These are phyloP conservation scores for Penicillium parvum DNA, from an alignment of 495 filamentous ascomycete species.

Conservation along the genomic window DNA sequence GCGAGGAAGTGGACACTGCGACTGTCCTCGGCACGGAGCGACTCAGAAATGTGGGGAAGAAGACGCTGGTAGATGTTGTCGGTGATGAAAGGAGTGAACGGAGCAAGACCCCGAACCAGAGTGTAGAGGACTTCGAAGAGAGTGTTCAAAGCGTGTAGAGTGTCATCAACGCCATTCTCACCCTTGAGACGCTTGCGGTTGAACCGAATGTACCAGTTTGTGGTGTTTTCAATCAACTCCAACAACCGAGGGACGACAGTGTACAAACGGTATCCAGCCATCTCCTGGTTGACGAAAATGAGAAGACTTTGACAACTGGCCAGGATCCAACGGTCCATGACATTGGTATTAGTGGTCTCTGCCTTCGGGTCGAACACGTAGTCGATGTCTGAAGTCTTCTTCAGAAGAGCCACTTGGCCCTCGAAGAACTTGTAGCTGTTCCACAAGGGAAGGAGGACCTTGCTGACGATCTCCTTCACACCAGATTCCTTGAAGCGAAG, in stretches of 20 bases:
- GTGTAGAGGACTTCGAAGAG: conserved; percentile 97
- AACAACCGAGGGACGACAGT: conserved; percentile 91
- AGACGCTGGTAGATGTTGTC: conserved; percentile 90
- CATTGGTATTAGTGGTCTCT: conserved; percentile 73
- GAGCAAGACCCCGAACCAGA: conserved; percentile 77
- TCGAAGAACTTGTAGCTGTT: conserved; percentile 98
- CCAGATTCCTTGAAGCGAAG: conserved; percentile 88
- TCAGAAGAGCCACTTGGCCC: conserved; percentile 86
- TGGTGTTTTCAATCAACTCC: conserved; percentile 86
- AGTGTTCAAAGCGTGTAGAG: conserved; percentile 85
- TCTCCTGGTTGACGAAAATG: conserved; percentile 91
- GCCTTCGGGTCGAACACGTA: conserved; percentile 75
- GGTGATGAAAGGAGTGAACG: conserved; percentile 93
- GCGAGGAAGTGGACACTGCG: conserved; percentile 89
- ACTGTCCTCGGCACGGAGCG: conserved; percentile 59
- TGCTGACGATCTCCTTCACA: conserved; percentile 93
- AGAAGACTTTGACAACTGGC: conserved; percentile 90
- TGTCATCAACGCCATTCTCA: conserved; percentile 83
- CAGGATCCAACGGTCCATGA: conserved; percentile 97
- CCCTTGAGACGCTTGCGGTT: conserved; percentile 95
- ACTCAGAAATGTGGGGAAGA: conserved; percentile 70
- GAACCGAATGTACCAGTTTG: conserved; percentile 99
- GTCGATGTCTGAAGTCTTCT: conserved; percentile 78
- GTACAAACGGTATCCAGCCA: conserved; percentile 87
- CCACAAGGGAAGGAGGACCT: conserved; percentile 92